A percentile compares a stretch with the other conserved stretches of the same genome.
Evolutionary conservation across 306 rosid genomes (phyloP).

Genomic region (Carpinus viminea): DNA sequence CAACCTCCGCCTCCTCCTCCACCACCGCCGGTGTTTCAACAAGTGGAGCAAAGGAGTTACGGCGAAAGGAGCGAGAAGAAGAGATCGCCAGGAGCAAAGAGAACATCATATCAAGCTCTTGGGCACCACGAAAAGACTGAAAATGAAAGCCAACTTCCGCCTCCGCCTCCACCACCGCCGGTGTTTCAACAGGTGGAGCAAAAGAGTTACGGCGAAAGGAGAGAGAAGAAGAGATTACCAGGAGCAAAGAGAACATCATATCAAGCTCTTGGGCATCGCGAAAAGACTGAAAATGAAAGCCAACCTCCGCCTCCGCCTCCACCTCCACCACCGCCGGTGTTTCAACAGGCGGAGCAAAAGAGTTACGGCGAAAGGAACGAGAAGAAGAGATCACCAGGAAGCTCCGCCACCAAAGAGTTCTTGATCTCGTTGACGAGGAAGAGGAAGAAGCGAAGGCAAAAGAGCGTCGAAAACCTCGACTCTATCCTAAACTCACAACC

Average conservation of each 20-base stretch:
- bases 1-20: not conserved
- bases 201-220: constrained; percentile 24
- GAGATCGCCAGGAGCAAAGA: constrained; percentile 34
- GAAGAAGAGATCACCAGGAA: constrained; percentile 39
- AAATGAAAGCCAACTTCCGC: not conserved
- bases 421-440: constrained; percentile 44
- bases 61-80: constrained; percentile 38
- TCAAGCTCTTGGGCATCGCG: constrained; percentile 24
- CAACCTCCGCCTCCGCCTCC: not conserved
- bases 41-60: constrained; percentile 32
- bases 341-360: constrained; percentile 32
- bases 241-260: constrained; percentile 35
- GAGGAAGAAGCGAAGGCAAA: constrained; percentile 66
- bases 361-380: constrained; percentile 25
- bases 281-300: constrained; percentile 11
- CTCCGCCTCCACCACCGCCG: constrained; percentile 12
- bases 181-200: constrained; percentile 28
- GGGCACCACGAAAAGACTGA: constrained; percentile 16
- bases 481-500: constrained; percentile 33
- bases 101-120: constrained; percentile 33
- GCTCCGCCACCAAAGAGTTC: constrained; percentile 55
- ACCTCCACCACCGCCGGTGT: constrained; percentile 18
- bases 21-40: constrained; percentile 13
- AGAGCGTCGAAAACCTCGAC: constrained; percentile 58
- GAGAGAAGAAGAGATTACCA: constrained; percentile 41